Conservation (phyloP, 2,329 filamentous ascomycete species). For the Sarocladiaceae sp. region DNA sequence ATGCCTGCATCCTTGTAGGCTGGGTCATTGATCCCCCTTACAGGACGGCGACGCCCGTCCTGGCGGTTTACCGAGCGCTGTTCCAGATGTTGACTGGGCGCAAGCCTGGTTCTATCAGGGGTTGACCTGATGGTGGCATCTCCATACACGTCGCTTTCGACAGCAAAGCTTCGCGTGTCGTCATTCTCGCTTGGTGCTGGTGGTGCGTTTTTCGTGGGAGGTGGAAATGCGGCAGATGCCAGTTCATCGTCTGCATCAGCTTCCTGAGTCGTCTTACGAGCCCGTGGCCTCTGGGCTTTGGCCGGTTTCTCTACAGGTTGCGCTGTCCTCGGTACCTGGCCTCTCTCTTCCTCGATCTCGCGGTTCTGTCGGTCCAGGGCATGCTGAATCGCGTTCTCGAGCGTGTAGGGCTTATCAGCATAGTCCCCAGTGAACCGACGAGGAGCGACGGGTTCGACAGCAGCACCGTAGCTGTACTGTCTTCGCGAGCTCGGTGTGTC, state of each 20-base stretch:
- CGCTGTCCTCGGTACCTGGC: not conserved
- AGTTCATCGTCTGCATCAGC: slow-evolving; percentile 1
- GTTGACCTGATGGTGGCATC: slow-evolving; percentile 30
- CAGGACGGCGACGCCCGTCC: not conserved
- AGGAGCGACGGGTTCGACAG: slow-evolving; percentile 23
- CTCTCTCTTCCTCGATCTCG: not conserved
- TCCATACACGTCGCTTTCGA: slow-evolving; percentile 29
- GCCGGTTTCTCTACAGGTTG: no score
- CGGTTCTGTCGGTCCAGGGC: not conserved
- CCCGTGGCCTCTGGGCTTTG: not conserved
- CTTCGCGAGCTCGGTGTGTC: slow-evolving; percentile 29
- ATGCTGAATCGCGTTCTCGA: not conserved
- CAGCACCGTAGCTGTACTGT: slow-evolving; percentile 32
- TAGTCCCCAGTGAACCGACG: not conserved
- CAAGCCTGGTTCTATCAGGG: not conserved
- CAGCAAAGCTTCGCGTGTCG: slow-evolving; percentile 27
- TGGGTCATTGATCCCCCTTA: not conserved
- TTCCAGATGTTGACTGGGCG: not conserved
- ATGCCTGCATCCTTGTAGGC: not conserved
- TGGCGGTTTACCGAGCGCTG: not conserved
- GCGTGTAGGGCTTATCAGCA: not conserved
- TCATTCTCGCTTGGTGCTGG: slow-evolving; percentile 19
- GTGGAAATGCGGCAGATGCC: slow-evolving; percentile 16
- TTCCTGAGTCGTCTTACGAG: not conserved
- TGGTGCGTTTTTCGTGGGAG: slow-evolving; percentile 6